Conservation (phyloP, 441 rosid genomes). For the Eruca vesicaria region DNA sequence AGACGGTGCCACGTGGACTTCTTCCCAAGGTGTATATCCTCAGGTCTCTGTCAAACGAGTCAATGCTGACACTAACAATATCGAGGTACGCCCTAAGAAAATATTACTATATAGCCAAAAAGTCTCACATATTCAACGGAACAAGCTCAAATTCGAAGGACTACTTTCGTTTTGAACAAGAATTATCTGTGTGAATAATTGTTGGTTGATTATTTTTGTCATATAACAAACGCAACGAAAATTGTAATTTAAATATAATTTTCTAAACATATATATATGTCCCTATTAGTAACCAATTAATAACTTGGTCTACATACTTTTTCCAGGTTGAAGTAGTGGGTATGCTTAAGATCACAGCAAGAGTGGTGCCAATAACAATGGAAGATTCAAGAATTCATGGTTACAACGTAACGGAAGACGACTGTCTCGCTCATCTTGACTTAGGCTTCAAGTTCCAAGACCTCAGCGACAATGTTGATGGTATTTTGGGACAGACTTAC, state of each 20-base stretch:
- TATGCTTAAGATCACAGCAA: slow-evolving; percentile 47
- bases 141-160: too few species aligned
- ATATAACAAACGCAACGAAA: too few species aligned
- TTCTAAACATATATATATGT: too few species aligned
- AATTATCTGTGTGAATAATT: too few species aligned
- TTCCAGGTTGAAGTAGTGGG: slow-evolving; percentile 46
- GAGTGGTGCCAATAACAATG: slow-evolving; percentile 58
- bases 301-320: background rate
- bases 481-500: slow-evolving; percentile 63
- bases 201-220: too few species aligned
- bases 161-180: too few species aligned
- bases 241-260: too few species aligned
- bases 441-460: slow-evolving; percentile 58
- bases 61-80: slow-evolving; percentile 40
- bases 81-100: slow-evolving; percentile 28
- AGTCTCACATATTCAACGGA: too few species aligned
- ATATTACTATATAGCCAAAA: too few species aligned
- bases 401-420: slow-evolving; percentile 53
- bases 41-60: slow-evolving; percentile 41
- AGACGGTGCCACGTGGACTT: slow-evolving; percentile 50
- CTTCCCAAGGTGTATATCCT: slow-evolving; percentile 24
- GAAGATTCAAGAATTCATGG: slow-evolving; percentile 62
- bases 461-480: slow-evolving; percentile 45
- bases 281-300: background rate
- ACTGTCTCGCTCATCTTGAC: slow-evolving; percentile 63